These are phyloP conservation scores for Penicillium ucsense DNA, from an alignment of 495 filamentous ascomycete genomes.

Conservation along the genomic window DNA sequence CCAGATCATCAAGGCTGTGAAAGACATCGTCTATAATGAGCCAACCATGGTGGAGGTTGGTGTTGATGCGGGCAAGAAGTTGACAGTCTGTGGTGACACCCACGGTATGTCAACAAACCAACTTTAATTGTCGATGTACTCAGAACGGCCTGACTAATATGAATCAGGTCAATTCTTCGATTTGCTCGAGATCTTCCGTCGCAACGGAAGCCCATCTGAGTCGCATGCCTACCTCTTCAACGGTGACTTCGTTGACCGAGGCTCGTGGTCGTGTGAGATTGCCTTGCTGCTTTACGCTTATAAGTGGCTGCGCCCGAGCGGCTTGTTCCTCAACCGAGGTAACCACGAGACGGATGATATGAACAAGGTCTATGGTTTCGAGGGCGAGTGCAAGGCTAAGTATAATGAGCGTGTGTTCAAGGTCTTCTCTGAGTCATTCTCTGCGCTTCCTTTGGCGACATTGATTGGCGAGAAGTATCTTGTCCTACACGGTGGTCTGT, in stretches of 20 bases:
- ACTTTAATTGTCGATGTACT: too few species aligned
- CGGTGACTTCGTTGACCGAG: conserved; percentile 96
- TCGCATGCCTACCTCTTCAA: conserved; percentile 95
- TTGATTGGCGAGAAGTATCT: conserved; percentile 88
- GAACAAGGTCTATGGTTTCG: conserved; percentile 98
- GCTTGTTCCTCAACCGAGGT: conserved; percentile 92
- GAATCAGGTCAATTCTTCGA: conserved; percentile 88
- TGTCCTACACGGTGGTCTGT: conserved; percentile 89
- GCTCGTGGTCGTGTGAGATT: conserved; percentile 95
- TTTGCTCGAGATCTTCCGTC: conserved; percentile 87
- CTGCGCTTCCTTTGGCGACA: conserved; percentile 84
- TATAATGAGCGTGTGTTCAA: conserved; percentile 96
- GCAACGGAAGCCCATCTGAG: conserved; percentile 75
- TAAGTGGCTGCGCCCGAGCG: conserved; percentile 84
- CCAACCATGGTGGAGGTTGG: conserved; percentile 95
- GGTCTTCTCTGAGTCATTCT: conserved; percentile 97
- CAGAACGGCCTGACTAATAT: conserved; percentile 1
- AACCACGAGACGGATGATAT: conserved; percentile 99
- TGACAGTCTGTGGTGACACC: conserved; percentile 97
- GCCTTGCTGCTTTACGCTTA: conserved; percentile 89
- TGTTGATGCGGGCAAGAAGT: conserved; percentile 59
- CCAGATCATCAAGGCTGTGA: conserved; percentile 85
- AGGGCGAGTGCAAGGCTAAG: conserved; percentile 96
- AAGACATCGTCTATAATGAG: conserved; percentile 81
- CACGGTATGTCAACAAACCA: conserved; percentile 52